Conservation (phyloP, 164 flowering plant genomes). For the Dillenia turbinata region DNA sequence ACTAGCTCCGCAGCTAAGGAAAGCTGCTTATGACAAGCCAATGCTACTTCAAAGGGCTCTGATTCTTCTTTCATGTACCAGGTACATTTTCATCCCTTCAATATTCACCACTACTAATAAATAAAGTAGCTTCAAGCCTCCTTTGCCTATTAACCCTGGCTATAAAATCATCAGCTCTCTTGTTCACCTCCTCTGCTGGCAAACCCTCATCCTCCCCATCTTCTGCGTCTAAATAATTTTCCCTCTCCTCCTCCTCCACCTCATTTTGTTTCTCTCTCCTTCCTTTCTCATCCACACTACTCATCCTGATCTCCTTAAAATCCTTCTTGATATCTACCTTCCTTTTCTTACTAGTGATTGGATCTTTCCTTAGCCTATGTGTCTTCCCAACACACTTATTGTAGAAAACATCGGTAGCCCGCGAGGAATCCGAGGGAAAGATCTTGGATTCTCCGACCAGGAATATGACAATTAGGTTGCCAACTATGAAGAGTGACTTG, state of each 20-base stretch:
- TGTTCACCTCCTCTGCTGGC: slow-evolving; percentile 43
- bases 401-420: slow-evolving; percentile 23
- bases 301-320: slow-evolving; percentile 2
- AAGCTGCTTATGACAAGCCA: too few relatives aligned
- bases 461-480: slow-evolving; percentile 48
- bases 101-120: slow-evolving; percentile 9
- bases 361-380: slow-evolving; percentile 9
- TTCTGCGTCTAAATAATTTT: slow-evolving; percentile 6
- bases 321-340: not conserved
- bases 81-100: too few relatives aligned
- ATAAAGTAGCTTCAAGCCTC: slow-evolving; percentile 46
- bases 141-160: slow-evolving; percentile 56
- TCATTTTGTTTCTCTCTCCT: not conserved
- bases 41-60: too few relatives aligned
- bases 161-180: slow-evolving; percentile 67
- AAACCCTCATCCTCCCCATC: slow-evolving; percentile 14
- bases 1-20: too few relatives aligned
- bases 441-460: slow-evolving; percentile 58
- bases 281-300: slow-evolving; percentile 1
- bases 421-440: slow-evolving; percentile 24
- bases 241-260: not conserved
- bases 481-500: slow-evolving; percentile 49
- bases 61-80: too few relatives aligned
- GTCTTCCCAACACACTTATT: slow-evolving; percentile 32
- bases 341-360: slow-evolving; percentile 11